Conservation (phyloP, 495 filamentous ascomycete genomes). For the Penicillium canescens region DNA sequence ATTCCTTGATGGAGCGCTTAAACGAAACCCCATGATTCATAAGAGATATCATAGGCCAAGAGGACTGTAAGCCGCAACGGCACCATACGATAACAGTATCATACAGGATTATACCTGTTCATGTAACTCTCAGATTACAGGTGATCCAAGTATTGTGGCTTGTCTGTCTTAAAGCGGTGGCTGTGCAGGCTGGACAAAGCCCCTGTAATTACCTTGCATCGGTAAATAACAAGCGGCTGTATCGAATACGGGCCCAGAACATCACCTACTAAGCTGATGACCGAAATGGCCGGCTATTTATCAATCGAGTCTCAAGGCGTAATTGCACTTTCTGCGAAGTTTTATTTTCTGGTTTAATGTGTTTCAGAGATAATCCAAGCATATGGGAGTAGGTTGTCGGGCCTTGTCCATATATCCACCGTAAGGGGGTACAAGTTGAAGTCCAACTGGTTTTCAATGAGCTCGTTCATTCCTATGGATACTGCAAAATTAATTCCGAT, state of each 20-base stretch:
- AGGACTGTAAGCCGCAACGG: not conserved
- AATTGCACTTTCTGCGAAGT: not conserved
- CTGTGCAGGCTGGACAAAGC: not conserved
- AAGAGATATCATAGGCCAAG: too few species aligned
- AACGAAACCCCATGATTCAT: too few species aligned
- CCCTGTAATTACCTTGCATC: not conserved
- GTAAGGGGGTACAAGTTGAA: not conserved
- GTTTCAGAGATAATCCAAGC: too few species aligned
- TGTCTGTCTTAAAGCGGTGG: not conserved
- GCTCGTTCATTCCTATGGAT: not conserved
- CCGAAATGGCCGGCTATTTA: not conserved
- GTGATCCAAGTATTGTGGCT: not conserved
- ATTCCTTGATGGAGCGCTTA: too few species aligned
- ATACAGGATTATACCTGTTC: not conserved
- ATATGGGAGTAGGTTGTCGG: not conserved
- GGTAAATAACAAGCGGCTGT: not conserved
- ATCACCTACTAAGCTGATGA: not conserved
- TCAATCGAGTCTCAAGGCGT: not conserved
- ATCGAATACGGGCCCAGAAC: not conserved
- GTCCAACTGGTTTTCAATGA: not conserved
- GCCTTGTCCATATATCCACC: not conserved
- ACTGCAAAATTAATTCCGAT: not conserved
- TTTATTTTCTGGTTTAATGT: not conserved
- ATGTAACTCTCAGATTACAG: not conserved
- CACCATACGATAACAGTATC: conserved; percentile 1